Conservation (phyloP, 148 eudicot species). For the Heliamphora exappendiculata region DNA sequence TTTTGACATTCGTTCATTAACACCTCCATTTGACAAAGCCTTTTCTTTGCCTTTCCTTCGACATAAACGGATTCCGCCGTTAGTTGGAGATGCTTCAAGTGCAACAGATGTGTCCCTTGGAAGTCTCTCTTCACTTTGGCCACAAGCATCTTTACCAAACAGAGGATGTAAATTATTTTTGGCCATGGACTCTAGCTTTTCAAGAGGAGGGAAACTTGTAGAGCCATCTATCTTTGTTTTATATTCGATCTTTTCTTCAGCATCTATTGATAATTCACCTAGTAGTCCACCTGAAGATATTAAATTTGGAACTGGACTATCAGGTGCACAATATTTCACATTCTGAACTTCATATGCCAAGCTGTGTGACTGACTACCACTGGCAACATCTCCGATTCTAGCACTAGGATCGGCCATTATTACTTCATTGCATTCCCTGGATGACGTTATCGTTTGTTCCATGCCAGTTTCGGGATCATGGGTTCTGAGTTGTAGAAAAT, state of each 20-base stretch:
- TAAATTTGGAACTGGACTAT: slow-evolving; percentile 10
- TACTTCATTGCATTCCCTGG: background rate
- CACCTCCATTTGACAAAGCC: slow-evolving; percentile 29
- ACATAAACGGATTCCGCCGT: slow-evolving; percentile 10
- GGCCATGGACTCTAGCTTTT: slow-evolving; percentile 29
- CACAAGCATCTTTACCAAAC: slow-evolving; percentile 8
- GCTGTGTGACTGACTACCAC: slow-evolving; percentile 7
- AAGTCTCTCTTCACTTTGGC: slow-evolving; percentile 7
- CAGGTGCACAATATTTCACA: background rate
- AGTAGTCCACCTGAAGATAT: background rate
- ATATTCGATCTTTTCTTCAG: slow-evolving; percentile 11
- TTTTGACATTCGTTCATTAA: slow-evolving; percentile 15
- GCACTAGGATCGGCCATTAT: slow-evolving; percentile 5
- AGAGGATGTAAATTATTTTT: slow-evolving; percentile 31
- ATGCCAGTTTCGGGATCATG: background rate
- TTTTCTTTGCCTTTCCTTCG: slow-evolving; percentile 36
- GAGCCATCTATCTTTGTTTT: slow-evolving; percentile 9
- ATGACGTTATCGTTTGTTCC: background rate
- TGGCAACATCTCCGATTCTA: slow-evolving; percentile 3
- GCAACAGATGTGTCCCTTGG: slow-evolving; percentile 14
- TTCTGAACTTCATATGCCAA: slow-evolving; percentile 11
- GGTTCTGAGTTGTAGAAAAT: background rate
- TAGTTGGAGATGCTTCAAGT: slow-evolving; percentile 22
- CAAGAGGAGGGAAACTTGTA: slow-evolving; percentile 9
- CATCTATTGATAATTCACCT: background rate